Percentiles rank a stretch among this genome's conserved stretches.
Conservation (phyloP, 1,284 basidiomycete species). For the Cutaneotrichosporon arboriforme region DNA sequence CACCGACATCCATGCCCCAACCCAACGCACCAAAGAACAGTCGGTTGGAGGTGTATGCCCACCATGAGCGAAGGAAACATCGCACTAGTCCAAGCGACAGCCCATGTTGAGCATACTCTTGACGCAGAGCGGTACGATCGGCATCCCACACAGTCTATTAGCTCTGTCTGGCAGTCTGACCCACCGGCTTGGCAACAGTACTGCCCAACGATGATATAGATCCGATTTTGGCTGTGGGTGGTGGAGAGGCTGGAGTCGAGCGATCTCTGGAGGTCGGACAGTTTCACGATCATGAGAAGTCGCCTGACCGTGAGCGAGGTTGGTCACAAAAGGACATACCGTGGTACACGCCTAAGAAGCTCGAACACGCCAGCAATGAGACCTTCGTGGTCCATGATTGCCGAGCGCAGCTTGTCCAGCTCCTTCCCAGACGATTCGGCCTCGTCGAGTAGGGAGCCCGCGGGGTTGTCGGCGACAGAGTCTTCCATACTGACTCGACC, state of each 20-base stretch:
- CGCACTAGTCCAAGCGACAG: conserved; percentile 22
- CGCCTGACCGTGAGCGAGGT: conserved; percentile 23
- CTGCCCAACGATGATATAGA: conserved; percentile 87
- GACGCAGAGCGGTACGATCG: conserved; percentile 49
- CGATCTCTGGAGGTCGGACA: conserved; percentile 64
- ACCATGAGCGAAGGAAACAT: conserved; percentile 14
- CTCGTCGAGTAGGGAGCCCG: conserved; percentile 69
- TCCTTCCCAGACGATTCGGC: conserved; percentile 65
- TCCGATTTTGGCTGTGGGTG: conserved; percentile 61
- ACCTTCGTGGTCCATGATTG: conserved; percentile 73
- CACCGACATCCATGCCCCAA: conserved; percentile 60
- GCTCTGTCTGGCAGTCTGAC: conserved; percentile 1
- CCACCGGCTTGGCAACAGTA: conserved; percentile 61
- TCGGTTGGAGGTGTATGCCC: conserved; percentile 32
- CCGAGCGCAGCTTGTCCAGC: conserved; percentile 55
- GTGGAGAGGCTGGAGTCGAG: conserved; percentile 54
- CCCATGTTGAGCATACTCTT: conserved; percentile 14
- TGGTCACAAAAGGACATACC: conserved; percentile 43
- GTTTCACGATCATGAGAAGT: conserved; percentile 45
- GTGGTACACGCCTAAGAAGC: conserved; percentile 72
- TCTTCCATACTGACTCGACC: conserved; percentile 51
- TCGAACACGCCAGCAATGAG: conserved; percentile 76
- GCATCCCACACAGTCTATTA: conserved; percentile 70
- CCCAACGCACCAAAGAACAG: conserved; percentile 37
- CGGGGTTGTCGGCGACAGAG: conserved; percentile 33